A percentile compares a stretch with the other conserved stretches of the same genome.
phyloP scores from a whole-genome alignment of 2,329 filamentous ascomycete species.

The Thelonectria blattea region DNA sequence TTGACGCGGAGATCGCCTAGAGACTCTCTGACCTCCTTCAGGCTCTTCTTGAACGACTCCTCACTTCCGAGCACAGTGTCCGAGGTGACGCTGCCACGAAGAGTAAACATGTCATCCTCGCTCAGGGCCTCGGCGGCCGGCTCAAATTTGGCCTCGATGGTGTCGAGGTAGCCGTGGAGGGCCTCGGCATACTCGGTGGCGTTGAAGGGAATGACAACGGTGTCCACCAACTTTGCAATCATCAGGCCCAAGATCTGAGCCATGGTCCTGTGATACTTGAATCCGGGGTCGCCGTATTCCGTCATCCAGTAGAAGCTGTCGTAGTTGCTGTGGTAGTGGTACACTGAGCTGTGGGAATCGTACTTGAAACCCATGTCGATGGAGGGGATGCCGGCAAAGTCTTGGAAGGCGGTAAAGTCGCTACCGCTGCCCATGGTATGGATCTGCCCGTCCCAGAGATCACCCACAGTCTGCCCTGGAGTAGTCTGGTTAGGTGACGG shows the following conservation, averaged over 20 bases:
- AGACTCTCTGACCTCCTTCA: slow-evolving; percentile 47
- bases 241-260: slow-evolving; percentile 69
- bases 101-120: slow-evolving; percentile 41
- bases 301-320: slow-evolving; percentile 92
- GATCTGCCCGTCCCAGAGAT: slow-evolving; percentile 69
- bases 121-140: slow-evolving; percentile 29
- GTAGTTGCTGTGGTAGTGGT: slow-evolving; percentile 91
- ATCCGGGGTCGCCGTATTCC: slow-evolving; percentile 73
- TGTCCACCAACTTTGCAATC: slow-evolving; percentile 66
- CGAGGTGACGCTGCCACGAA: slow-evolving; percentile 36
- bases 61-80: slow-evolving; percentile 43
- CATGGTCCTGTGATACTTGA: slow-evolving; percentile 70
- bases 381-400: slow-evolving; percentile 71
- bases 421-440: slow-evolving; percentile 73
- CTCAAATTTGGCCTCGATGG: slow-evolving; percentile 57
- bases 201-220: slow-evolving; percentile 66
- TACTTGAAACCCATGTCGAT: slow-evolving; percentile 66
- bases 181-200: slow-evolving; percentile 68
- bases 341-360: slow-evolving; percentile 58
- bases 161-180: slow-evolving; percentile 58
- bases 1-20: slow-evolving; percentile 47
- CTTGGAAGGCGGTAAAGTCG: slow-evolving; percentile 78
- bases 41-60: slow-evolving; percentile 47
- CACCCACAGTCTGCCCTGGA: slow-evolving; percentile 70
- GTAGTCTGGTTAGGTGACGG: slow-evolving; percentile 80